These are phyloP conservation scores for Triticum aestivum DNA, from an alignment of 176 grass and related monocot genomes.

Conservation along the genomic window DNA sequence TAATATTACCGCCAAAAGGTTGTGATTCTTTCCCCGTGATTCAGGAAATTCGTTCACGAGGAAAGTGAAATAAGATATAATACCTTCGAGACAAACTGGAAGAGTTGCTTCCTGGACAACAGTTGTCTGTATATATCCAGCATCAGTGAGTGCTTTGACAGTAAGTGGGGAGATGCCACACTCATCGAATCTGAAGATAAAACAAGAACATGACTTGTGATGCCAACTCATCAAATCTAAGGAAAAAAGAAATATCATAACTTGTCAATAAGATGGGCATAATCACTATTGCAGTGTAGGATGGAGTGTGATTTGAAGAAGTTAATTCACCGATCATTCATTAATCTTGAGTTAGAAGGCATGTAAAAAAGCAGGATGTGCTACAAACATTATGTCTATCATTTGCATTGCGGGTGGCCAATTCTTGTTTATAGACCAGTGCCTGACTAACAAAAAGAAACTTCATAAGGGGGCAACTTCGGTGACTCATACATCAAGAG, in stretches of 20 bases:
- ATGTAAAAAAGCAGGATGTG: not conserved
- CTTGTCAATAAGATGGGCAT: not conserved
- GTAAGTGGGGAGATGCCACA: conserved; percentile 59
- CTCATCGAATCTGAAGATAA: conserved; percentile 41
- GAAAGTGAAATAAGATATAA: not conserved
- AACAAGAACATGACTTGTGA: conserved; percentile 18
- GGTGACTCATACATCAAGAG: not conserved
- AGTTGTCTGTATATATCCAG: conserved; percentile 80
- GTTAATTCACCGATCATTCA: not conserved
- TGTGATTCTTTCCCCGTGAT: not conserved
- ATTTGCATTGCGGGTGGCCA: not conserved
- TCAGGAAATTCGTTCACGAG: not conserved
- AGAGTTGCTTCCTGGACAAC: conserved; percentile 84
- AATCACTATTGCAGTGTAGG: not conserved
- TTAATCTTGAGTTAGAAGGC: conserved; percentile 10
- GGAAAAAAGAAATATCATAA: conserved; percentile 4
- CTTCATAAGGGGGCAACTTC: not conserved
- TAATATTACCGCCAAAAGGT: not conserved
- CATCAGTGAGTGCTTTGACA: conserved; percentile 77
- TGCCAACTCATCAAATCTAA: conserved; percentile 31
- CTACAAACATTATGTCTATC: not conserved
- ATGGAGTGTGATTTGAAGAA: not conserved
- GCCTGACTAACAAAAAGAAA: not conserved
- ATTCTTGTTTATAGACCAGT: conserved; percentile 5
- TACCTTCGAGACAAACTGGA: conserved; percentile 88